Base-by-base conservation (phyloP, 345 rosid genomes). In the Psidium friedrichsthalianum region DNA sequence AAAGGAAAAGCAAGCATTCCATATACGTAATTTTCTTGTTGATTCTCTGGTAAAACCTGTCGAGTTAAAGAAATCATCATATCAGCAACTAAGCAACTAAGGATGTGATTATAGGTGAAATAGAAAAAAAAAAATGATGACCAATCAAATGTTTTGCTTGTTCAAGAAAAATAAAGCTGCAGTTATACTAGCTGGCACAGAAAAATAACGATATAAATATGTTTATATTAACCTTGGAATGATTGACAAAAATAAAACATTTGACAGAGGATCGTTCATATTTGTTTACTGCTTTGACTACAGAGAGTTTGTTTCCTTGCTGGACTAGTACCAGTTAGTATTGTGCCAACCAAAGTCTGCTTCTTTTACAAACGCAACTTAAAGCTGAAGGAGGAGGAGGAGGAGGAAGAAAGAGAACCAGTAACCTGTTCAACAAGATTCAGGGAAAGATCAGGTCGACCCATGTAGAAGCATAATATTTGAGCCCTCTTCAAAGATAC, bases 1-100 rank as follows among this genome's bases (percentile, higher is more conserved):
- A 95, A 91, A 5, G 97, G 88, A 87, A 97, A 97, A 9, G 98
- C 98, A 92, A 95, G 96, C 93, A 93, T 92, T 83, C 98, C 98
- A 80, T 95, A 92, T 49, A 95, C 82, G 80, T 92, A 95, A 82
- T 91, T 91, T 90, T 92, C 98, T 86, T 88, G 88, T 89, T 92
- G 89, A 88, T 94, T 95, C 82, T 54, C 82, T 47, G 94, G 95
- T 74, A 95, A 87, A 89, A 95, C 95, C 98, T 97, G 85, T 84
- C 51, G 42, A 87, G 86, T 58, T 52, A 51, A 88, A 85, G 47
- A 55, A 83, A 84, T 56, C 44, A 56, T 22, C 85, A 58, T 25
- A 83, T 24, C 82, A 80, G 1, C 44, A 58, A 51, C 24, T 8
- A 20, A 80, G 1, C 44, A 58, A 51, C 24, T 8, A 20, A 61